Evolutionary conservation across 495 filamentous ascomycete genomes (phyloP), one percentile per base, ranked within the genome.

Genomic region (Aspergillus asperescens): DNA sequence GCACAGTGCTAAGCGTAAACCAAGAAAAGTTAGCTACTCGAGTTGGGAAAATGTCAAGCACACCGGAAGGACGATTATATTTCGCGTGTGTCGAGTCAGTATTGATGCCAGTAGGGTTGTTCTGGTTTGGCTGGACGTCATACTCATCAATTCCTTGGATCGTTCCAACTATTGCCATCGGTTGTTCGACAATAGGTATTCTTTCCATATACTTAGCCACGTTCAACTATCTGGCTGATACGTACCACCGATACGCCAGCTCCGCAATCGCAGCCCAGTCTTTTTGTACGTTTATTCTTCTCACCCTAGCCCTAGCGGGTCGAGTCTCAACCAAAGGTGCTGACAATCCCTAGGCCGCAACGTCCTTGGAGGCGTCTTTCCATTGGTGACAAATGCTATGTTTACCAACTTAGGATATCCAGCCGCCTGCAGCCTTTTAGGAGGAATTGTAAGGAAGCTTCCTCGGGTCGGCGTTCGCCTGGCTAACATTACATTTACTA

Each of bases 191-290:
- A 0, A 88, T 95, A 74, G 91, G 91, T 10, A 94, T 97, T 48
- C 88, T 88, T 61, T 84, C 82, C 32, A 81, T 96, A 41, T 96
- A 96, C 62, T 75, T 97, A 8, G 88, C 90, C 1, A 85, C 88
- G 0, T 96, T 96, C 71, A 97, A 96, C 58, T 96, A 96, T 59
- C 78, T 96, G 13, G 90, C 90, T n/a, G 92, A 96, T 65, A 86
- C 81, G 2, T 97, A 95, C 65, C 85, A 89, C 62, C 74, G 79
- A 0, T 95, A 90, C 60, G 89, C 91, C 1, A 88, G 83, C 46
- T 93, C 87, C 9, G 91, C 91, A 1, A 73, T 96, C 38, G 92
- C 92, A 1, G 90, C 90, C 6, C 91, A 96, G 68, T 86, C 81
- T 9, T 92, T 89, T 58, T 84, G 81, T 76, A 59, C 23, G 71